Evolutionary conservation across 768 basidiomycete genomes (phyloP), one percentile per base, ranked within the genome.

Genomic region (Chlorophyllum brunneum): DNA sequence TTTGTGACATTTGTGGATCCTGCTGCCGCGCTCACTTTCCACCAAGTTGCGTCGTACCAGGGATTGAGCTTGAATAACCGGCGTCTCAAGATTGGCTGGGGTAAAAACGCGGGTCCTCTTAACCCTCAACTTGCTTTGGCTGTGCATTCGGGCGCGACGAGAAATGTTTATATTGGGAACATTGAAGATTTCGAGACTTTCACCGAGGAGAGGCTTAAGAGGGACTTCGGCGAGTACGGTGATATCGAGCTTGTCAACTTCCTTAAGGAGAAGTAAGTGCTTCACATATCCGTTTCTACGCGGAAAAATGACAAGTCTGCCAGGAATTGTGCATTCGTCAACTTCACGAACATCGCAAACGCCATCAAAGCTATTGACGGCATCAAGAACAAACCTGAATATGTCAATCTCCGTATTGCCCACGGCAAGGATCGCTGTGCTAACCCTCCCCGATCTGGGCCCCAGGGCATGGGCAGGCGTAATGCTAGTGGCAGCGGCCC

Each of bases 341-440:
- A 95, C 74, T 95, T 94, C 60, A 95, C 93, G 29, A 94, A 94
- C 71, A 83, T 97, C 59, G 85, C 86, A 45, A 95, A 95, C 63
- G 93, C 94, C 10, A 93, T 94, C 77, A 98, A 98, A 74, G 94
- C 95, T n/a, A 95, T 98, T 62, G 95, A 98, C 52, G 88, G 86
- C 6, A 81, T 97, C 69, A 95, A 95, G 80, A 82, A 77, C 63
- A 90, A 92, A 64, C 82, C 91, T 1, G 95, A 98, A 64, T 98
- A 98, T 64, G 76, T 82, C 15, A 86, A 85, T 66, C 71, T 98
- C 58, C 86, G 92, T 34, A 90, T 99, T 54, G 87, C 93, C 13
- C 94, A 95, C 68, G 94, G 95, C 54, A 98, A 97, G 66, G 94
- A 97, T 63, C 82, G 94, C 30, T 98, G 94, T 67, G 95, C 93